A percentile compares a stretch with the other conserved stretches of the same genome.
Evolutionary conservation across 2,329 filamentous ascomycete genomes (phyloP).

Genomic region (Botrytis galanthina): DNA sequence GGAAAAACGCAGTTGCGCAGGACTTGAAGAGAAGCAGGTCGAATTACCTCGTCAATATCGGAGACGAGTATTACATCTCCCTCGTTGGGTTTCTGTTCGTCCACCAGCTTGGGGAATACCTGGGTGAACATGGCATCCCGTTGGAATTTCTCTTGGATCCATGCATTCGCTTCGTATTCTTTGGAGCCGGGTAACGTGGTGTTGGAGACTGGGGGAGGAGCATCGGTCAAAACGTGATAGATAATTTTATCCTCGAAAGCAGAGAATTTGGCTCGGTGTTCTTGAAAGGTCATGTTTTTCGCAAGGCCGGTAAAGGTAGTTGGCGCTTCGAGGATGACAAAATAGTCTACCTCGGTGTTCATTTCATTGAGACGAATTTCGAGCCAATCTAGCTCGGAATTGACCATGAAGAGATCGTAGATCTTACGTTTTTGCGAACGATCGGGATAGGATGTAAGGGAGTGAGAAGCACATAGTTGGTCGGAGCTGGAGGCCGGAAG

Average conservation of each 20-base stretch:
- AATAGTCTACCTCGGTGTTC: slow-evolving; percentile 61
- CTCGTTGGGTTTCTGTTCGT: slow-evolving; percentile 32
- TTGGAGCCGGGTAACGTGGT: not conserved
- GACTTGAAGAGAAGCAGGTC: slow-evolving; percentile 39
- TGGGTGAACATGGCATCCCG: slow-evolving; percentile 58
- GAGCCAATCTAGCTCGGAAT: slow-evolving; percentile 63
- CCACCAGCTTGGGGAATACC: slow-evolving; percentile 44
- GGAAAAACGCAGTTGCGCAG: slow-evolving; percentile 42
- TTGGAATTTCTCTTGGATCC: slow-evolving; percentile 52
- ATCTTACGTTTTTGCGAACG: slow-evolving; percentile 45
- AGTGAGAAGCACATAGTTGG: slow-evolving; percentile 15
- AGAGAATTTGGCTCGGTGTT: slow-evolving; percentile 51
- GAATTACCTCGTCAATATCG: slow-evolving; percentile 47
- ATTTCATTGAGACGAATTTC: slow-evolving; percentile 61
- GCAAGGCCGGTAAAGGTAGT: slow-evolving; percentile 56
- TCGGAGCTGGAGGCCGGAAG: slow-evolving; percentile 6
- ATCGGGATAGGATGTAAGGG: not conserved
- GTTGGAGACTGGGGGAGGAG: slow-evolving; percentile 23
- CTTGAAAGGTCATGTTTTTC: slow-evolving; percentile 54
- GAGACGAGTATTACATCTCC: slow-evolving; percentile 46
- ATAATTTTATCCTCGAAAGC: slow-evolving; percentile 59
- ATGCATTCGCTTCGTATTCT: slow-evolving; percentile 43
- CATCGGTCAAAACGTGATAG: slow-evolving; percentile 51
- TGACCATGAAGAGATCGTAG: slow-evolving; percentile 62
- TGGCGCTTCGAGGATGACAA: slow-evolving; percentile 59